Evolutionary conservation across 2,329 filamentous ascomycete species (phyloP).

Genomic region (Bipolaris oryzae): DNA sequence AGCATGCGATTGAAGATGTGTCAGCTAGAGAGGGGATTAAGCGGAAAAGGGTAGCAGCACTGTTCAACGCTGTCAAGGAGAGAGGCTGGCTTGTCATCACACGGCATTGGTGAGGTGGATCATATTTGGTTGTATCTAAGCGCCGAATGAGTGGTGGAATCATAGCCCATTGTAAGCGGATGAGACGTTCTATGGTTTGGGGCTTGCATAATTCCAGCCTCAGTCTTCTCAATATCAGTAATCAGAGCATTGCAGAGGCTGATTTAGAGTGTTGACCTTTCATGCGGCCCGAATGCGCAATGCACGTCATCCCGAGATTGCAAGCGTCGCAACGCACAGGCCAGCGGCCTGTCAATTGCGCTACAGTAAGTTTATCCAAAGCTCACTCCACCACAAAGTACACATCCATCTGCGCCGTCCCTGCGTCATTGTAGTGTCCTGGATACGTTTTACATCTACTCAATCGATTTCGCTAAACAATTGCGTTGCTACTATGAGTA

Average conservation of each 20-base stretch:
- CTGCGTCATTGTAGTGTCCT: neutral
- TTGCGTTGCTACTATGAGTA: constrained; percentile 59
- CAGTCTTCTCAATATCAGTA: too few species aligned
- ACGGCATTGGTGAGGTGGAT: constrained; percentile 44
- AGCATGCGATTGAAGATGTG: constrained; percentile 83
- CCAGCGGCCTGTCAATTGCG: constrained; percentile 16
- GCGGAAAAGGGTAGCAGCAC: constrained; percentile 67
- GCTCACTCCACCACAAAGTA: constrained; percentile 31
- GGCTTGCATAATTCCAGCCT: too few species aligned
- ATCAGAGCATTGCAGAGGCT: too few species aligned
- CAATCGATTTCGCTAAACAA: too few species aligned
- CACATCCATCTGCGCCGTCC: constrained; percentile 7
- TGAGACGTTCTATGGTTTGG: too few species aligned
- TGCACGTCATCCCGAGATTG: constrained; percentile 27
- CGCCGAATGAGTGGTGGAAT: too few species aligned
- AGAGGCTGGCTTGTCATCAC: constrained; percentile 62
- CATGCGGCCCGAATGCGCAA: constrained; percentile 3
- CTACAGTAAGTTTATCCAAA: constrained; percentile 33
- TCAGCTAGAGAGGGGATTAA: constrained; percentile 85
- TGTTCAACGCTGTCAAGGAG: constrained; percentile 69
- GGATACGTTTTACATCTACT: neutral
- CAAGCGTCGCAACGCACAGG: constrained; percentile 24
- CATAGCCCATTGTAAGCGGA: too few species aligned
- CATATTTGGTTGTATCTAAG: neutral
- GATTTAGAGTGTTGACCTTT: neutral